A percentile compares a stretch with the other conserved stretches of the same genome.
Evolutionary conservation across 345 rosid species (phyloP).

Genomic region (Acer yangbiense): DNA sequence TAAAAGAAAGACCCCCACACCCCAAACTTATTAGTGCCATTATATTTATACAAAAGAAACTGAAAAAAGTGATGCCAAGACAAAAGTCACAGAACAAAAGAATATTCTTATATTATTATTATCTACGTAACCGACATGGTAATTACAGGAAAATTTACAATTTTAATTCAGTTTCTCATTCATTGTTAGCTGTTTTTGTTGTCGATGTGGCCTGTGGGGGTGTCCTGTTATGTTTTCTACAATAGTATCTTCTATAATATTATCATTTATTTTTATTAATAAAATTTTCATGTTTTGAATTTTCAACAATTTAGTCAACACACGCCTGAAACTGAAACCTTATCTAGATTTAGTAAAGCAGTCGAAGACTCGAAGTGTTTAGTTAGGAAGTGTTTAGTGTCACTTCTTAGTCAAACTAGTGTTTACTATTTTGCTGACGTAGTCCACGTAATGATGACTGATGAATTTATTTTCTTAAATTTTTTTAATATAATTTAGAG

Average conservation of each 20-base stretch:
- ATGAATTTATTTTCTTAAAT: neutral
- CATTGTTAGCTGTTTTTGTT: neutral
- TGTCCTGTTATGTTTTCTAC: neutral
- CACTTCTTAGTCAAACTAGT: constrained; percentile 2
- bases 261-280: no score
- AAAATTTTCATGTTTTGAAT: no score
- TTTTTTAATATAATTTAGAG: neutral
- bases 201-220: neutral
- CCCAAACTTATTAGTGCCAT: neutral
- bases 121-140: constrained; percentile 14
- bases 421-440: constrained; percentile 3
- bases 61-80: constrained; percentile 5
- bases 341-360: neutral
- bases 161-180: neutral
- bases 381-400: neutral
- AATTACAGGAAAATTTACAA: neutral
- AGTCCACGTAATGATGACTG: neutral
- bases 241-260: neutral
- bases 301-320: constrained; percentile 4
- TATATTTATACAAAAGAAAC: neutral
- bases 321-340: neutral
- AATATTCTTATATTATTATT: constrained; percentile 22
- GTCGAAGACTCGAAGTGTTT: neutral
- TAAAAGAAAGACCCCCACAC: neutral
- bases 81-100: constrained; percentile 13